Evolutionary conservation across 495 filamentous ascomycete genomes (phyloP).

Genomic region (Penicillium samsonianum): DNA sequence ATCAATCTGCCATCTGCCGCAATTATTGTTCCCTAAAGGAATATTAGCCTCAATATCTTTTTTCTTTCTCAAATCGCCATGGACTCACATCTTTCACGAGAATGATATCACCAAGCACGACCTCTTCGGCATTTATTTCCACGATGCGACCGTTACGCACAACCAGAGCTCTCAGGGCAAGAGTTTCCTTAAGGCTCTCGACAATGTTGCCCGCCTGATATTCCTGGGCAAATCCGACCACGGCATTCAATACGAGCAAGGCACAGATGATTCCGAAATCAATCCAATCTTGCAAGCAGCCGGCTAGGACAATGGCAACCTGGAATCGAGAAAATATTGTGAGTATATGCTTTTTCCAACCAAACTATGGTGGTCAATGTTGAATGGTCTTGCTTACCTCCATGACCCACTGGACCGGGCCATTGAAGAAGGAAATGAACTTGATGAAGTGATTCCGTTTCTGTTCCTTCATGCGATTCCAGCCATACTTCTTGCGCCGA

Average conservation of each 20-base stretch:
- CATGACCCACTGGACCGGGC: slow-evolving; percentile 94
- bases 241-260: slow-evolving; percentile 76
- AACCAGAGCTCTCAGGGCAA: slow-evolving; percentile 82
- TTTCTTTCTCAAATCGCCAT: background rate
- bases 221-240: slow-evolving; percentile 86
- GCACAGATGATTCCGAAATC: slow-evolving; percentile 78
- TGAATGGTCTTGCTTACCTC: slow-evolving; percentile 55
- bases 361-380: background rate
- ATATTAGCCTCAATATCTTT: background rate
- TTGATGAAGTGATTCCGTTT: slow-evolving; percentile 82
- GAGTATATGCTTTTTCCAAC: background rate
- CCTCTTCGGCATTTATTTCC: slow-evolving; percentile 74
- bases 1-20: slow-evolving; percentile 85
- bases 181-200: slow-evolving; percentile 86
- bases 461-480: slow-evolving; percentile 88
- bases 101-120: slow-evolving; percentile 89
- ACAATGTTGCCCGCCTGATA: slow-evolving; percentile 89
- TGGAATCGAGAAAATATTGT: slow-evolving; percentile 26
- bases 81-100: slow-evolving; percentile 72
- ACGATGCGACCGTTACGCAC: slow-evolving; percentile 71
- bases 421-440: slow-evolving; percentile 82
- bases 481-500: slow-evolving; percentile 77
- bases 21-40: slow-evolving; percentile 72
- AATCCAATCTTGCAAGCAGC: slow-evolving; percentile 74
- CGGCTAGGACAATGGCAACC: slow-evolving; percentile 74